A percentile compares a stretch with the other conserved stretches of the same genome.
These are phyloP conservation scores for Cercospora sp. DNA, from an alignment of 2,329 filamentous ascomycete species.

Conservation along the genomic window DNA sequence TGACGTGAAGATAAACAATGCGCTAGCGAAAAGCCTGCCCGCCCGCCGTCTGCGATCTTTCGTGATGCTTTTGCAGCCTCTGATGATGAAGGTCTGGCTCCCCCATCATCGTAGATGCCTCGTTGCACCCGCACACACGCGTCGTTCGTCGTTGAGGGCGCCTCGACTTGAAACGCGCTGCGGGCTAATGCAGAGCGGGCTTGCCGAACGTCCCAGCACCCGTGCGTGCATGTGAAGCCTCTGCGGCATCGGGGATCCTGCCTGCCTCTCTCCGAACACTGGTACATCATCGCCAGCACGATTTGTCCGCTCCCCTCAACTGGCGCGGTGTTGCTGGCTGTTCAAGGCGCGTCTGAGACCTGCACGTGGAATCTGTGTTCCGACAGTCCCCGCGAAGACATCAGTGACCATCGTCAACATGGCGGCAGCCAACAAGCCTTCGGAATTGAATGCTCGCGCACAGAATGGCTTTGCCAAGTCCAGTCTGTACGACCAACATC, in stretches of 20 bases:
- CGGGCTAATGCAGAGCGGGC: background rate
- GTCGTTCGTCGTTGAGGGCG: background rate
- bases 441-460: conserved; percentile 35
- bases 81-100: background rate
- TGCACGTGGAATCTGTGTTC: background rate
- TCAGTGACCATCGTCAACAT: background rate
- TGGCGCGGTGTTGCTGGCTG: background rate
- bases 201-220: background rate
- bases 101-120: background rate
- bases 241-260: background rate
- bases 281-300: background rate
- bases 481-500: conserved; percentile 63
- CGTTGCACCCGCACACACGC: background rate
- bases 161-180: background rate
- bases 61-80: background rate
- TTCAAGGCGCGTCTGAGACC: background rate
- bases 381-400: background rate
- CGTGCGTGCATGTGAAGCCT: background rate
- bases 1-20: background rate
- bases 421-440: background rate
- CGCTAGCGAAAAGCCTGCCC: background rate
- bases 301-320: background rate
- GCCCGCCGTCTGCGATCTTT: background rate
- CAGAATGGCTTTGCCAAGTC: conserved; percentile 64
- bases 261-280: background rate